Conservation (phyloP, 2,329 filamentous ascomycete species). For the Rosellinia necatrix region DNA sequence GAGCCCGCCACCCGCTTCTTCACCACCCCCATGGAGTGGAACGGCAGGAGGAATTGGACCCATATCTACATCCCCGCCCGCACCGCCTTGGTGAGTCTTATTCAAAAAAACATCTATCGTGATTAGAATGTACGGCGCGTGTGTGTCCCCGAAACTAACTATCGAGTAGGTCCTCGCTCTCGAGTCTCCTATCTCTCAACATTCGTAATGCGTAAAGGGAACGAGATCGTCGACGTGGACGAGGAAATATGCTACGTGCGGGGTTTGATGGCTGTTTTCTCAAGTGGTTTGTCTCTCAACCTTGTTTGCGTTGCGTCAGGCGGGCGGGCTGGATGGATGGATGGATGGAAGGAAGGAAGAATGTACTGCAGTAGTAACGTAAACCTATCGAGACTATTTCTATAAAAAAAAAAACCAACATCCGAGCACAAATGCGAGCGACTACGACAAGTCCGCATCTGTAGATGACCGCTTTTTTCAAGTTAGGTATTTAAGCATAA, state of each 20-base stretch:
- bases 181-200: slow-evolving; percentile 47
- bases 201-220: slow-evolving; percentile 8
- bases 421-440: too few relatives aligned
- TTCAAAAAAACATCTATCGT: not conserved
- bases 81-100: slow-evolving; percentile 75
- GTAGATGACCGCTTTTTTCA: too few relatives aligned
- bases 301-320: not conserved
- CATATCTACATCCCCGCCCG: slow-evolving; percentile 89
- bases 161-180: slow-evolving; percentile 56
- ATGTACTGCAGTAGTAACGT: not conserved
- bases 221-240: not conserved
- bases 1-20: slow-evolving; percentile 86
- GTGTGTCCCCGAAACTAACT: slow-evolving; percentile 11
- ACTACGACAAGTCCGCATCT: too few relatives aligned
- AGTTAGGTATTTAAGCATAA: too few relatives aligned
- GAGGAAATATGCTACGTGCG: not conserved
- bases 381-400: too few relatives aligned
- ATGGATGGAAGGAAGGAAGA: not conserved
- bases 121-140: not conserved
- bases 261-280: not conserved
- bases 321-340: too few relatives aligned
- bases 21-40: slow-evolving; percentile 90
- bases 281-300: not conserved
- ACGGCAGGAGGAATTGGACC: slow-evolving; percentile 84
- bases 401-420: too few relatives aligned